phyloP scores from a whole-genome alignment of 2,329 filamentous ascomycete genomes.

The Colletotrichum tofieldiae region DNA sequence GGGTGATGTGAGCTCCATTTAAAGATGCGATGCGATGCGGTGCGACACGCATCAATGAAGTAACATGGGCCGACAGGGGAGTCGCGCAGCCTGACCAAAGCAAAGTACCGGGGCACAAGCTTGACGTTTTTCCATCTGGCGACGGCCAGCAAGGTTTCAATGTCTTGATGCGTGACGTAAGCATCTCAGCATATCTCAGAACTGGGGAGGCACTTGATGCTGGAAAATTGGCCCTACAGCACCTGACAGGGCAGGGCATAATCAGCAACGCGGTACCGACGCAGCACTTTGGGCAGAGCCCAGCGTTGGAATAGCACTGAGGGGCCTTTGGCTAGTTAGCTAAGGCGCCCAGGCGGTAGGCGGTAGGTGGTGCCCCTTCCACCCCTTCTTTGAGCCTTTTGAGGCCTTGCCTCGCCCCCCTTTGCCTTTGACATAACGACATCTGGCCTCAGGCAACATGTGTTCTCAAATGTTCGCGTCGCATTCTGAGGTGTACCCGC shows the following conservation, averaged over 20 bases:
- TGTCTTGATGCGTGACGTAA: neutral
- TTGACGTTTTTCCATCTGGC: neutral
- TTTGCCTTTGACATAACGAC: neutral
- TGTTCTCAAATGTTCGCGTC: slow-evolving; percentile 41
- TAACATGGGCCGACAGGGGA: slow-evolving; percentile 14
- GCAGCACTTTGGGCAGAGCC: neutral
- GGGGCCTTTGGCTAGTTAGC: neutral
- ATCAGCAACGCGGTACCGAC: neutral
- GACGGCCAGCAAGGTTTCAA: neutral
- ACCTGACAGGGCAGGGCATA: neutral
- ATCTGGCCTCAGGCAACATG: slow-evolving; percentile 39
- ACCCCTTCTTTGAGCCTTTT: neutral
- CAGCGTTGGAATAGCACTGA: neutral
- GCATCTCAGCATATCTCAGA: neutral
- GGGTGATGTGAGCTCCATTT: slow-evolving; percentile 2
- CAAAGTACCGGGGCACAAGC: slow-evolving; percentile 9
- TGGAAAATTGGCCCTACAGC: neutral
- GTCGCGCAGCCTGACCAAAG: slow-evolving; percentile 11
- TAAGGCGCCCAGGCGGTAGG: neutral
- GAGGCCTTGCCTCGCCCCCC: neutral
- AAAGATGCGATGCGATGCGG: neutral
- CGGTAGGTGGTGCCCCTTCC: neutral
- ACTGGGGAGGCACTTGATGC: neutral
- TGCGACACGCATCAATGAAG: slow-evolving; percentile 20
- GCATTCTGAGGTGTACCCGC: slow-evolving; percentile 41